Base-by-base conservation (phyloP, 192 early-diverging fungal genomes). In the Diversispora epigaea region DNA sequence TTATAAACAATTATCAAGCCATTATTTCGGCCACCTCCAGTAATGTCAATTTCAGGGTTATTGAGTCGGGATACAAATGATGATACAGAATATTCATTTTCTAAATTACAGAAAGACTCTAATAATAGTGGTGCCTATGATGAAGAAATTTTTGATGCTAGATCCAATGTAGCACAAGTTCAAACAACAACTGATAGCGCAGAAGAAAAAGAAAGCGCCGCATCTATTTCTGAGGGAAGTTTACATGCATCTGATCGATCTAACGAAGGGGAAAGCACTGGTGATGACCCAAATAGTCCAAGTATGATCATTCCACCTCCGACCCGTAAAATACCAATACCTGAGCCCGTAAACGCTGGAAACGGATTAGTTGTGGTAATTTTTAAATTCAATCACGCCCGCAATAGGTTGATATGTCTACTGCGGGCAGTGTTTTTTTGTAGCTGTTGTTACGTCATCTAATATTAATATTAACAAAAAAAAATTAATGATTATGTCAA, bases 21-120 rank as follows among this genome's bases (percentile, higher is more conserved):
- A 71, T 40, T 71, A 12, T 49, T 68, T n/a, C 68, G 52, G 19
- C 62, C 60, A 11, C 43, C 74, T 6, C 67, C 78, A 11, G 65
- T 75, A 49, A 79, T 79, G 78, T 79, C 78, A 4, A 79, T 79
- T 41, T 49, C 74, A n/a, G 75, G 77, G 41, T 46, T 79, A 14
- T 56, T 79, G 46, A 75, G 64, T 10, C 19, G 50, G 19, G 75
- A 76, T 17, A 55, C 70, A 44, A 72, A 40, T 41, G 70, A 72
- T 46, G 55, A 72, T 58, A 21, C 19, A 19, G n/a, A 8, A 6
- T 75, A 68, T 49, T 21, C 55, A 43, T 70, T 39, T 70, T 15
- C 52, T 15, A 72, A 72, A 72, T 72, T 56, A 56, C 54, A 72
- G n/a, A 60, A 60, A 45, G 56, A 19, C 21, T 46, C 70, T 22